These are phyloP conservation scores for Yamadazyma atlantica DNA, from an alignment of 1,139 yeast genomes.

Conservation along the genomic window DNA sequence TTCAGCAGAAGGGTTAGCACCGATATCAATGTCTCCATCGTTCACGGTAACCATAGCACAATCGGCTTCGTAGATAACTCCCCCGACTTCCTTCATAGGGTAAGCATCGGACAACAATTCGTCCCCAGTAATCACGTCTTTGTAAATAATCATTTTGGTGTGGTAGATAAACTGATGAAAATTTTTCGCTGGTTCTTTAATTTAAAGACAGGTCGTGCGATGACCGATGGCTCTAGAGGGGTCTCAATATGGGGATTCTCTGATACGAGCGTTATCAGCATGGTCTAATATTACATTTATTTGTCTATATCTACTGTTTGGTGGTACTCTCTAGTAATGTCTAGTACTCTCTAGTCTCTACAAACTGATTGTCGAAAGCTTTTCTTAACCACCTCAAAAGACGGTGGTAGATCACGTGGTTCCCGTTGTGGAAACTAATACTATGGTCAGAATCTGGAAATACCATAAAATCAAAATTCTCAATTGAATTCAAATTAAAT, in stretches of 20 bases:
- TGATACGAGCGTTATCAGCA: no score
- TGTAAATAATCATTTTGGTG: conserved; percentile 43
- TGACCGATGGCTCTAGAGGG: neutral
- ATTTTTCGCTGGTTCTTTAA: conserved; percentile 1
- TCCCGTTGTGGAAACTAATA: conserved; percentile 70
- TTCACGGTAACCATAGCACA: conserved; percentile 74
- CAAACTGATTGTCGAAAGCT: conserved; percentile 13
- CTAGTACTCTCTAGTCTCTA: no score
- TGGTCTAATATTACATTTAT: no score
- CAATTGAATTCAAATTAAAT: conserved; percentile 56
- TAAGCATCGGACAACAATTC: conserved; percentile 98
- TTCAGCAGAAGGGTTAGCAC: conserved; percentile 99
- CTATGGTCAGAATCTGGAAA: conserved; percentile 82
- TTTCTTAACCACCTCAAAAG: conserved; percentile 56
- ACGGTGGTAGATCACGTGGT: conserved; percentile 63
- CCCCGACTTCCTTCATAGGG: conserved; percentile 82
- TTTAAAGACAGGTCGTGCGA: neutral
- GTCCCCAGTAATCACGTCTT: conserved; percentile 88
- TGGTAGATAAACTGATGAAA: conserved; percentile 5
- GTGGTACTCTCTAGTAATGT: no score
- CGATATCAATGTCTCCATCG: conserved; percentile 89
- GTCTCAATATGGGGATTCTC: no score
- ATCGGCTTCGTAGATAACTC: conserved; percentile 94
- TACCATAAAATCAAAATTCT: conserved; percentile 70
- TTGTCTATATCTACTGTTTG: no score